A percentile compares a stretch with the other conserved stretches of the same genome.
Evolutionary conservation across 2,329 filamentous ascomycete genomes (phyloP).

Genomic region (Aspergillus unguis): DNA sequence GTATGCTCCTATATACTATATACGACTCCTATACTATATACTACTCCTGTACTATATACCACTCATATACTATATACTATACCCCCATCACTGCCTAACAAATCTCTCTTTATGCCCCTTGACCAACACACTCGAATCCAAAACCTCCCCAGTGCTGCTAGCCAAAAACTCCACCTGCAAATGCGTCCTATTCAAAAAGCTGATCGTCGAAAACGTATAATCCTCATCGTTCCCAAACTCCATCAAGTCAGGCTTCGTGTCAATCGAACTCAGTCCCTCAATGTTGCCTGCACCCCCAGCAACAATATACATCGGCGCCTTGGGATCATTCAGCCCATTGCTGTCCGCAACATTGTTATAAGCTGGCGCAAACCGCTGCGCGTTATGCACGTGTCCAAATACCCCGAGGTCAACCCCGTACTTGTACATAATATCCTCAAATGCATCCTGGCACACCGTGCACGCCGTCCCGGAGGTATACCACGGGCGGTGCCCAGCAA

Average conservation of each 20-base stretch:
- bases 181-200: slow-evolving; percentile 45
- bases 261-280: slow-evolving; percentile 49
- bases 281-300: slow-evolving; percentile 57
- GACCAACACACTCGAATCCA: slow-evolving; percentile 50
- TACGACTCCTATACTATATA: no score
- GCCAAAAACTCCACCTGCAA: slow-evolving; percentile 52
- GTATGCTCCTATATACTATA: background rate
- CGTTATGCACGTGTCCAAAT: slow-evolving; percentile 59
- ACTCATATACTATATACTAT: background rate
- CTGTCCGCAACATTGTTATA: slow-evolving; percentile 40
- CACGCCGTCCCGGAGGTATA: slow-evolving; percentile 46
- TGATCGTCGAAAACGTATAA: slow-evolving; percentile 52
- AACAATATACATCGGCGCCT: slow-evolving; percentile 55
- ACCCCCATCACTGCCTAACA: slow-evolving; percentile 46
- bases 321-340: slow-evolving; percentile 49
- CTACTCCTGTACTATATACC: background rate
- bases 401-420: slow-evolving; percentile 58
- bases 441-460: slow-evolving; percentile 49
- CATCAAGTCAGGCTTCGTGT: slow-evolving; percentile 43
- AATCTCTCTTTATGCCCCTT: slow-evolving; percentile 49
- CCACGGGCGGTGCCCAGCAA: slow-evolving; percentile 47
- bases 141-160: slow-evolving; percentile 47
- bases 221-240: slow-evolving; percentile 37
- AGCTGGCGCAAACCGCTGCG: slow-evolving; percentile 49
- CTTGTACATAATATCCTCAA: slow-evolving; percentile 53